phyloP scores from a whole-genome alignment of 805 yeast species.

The Metschnikowia koreensis region DNA sequence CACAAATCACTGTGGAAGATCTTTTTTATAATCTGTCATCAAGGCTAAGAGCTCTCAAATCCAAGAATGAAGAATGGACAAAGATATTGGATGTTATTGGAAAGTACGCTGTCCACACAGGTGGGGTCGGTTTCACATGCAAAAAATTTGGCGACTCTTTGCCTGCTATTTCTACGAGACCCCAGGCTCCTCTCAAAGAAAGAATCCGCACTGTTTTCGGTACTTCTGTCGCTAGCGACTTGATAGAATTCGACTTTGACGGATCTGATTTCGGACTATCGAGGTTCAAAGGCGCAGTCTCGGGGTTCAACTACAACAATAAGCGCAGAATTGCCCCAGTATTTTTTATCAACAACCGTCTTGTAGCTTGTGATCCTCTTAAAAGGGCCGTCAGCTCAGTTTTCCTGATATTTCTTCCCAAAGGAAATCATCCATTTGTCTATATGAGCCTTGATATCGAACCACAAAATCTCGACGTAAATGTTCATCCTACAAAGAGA shows the following conservation, averaged over 20 bases:
- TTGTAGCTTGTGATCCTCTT: conserved; percentile 81
- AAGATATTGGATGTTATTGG: conserved; percentile 81
- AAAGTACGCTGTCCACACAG: conserved; percentile 74
- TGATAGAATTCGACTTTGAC: conserved; percentile 46
- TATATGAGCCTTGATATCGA: conserved; percentile 67
- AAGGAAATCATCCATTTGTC: conserved; percentile 71
- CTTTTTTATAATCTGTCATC: conserved; percentile 86
- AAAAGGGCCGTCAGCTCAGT: conserved; percentile 62
- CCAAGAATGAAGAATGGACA: conserved; percentile 70
- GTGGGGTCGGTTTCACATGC: conserved; percentile 69
- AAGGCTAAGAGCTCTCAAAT: conserved; percentile 61
- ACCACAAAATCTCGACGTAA: conserved; percentile 80
- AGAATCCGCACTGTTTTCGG: conserved; percentile 77
- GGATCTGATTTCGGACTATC: conserved; percentile 46
- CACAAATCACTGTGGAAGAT: conserved; percentile 83
- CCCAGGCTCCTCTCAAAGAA: conserved; percentile 52
- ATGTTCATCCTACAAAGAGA: conserved; percentile 92
- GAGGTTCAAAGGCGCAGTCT: conserved; percentile 56
- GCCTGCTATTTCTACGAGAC: conserved; percentile 60
- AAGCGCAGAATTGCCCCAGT: conserved; percentile 67
- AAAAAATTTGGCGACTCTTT: conserved; percentile 77
- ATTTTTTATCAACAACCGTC: conserved; percentile 80
- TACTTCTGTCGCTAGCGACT: conserved; percentile 59
- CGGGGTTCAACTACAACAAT: conserved; percentile 68
- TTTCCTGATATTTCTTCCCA: conserved; percentile 69